Evolutionary conservation across 495 filamentous ascomycete species (phyloP).

Genomic region (Aspergillus cristatus): DNA sequence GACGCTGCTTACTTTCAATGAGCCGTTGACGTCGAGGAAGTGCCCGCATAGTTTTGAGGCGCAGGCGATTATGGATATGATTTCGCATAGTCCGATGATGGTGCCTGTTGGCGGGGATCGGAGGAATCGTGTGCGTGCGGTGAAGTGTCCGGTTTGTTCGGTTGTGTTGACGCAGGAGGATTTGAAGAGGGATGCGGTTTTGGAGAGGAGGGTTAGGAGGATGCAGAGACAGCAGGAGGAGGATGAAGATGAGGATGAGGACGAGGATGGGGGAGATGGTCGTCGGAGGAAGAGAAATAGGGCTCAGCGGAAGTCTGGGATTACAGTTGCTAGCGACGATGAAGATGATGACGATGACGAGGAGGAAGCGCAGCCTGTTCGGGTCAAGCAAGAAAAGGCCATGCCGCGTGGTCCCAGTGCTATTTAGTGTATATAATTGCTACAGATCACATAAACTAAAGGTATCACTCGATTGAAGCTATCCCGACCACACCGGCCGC

Average conservation of each 20-base stretch:
- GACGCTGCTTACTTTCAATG: slow-evolving; percentile 61
- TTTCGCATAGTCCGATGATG: slow-evolving; percentile 28
- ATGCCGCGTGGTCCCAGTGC: slow-evolving; percentile 3
- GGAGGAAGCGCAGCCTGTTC: slow-evolving; percentile 5
- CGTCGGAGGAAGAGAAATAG: slow-evolving; percentile 5
- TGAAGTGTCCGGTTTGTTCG: slow-evolving; percentile 44
- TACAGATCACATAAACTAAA: too few relatives aligned
- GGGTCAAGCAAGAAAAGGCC: slow-evolving; percentile 16
- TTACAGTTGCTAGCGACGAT: slow-evolving; percentile 19
- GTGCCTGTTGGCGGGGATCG: slow-evolving; percentile 12
- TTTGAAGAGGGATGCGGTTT: slow-evolving; percentile 32
- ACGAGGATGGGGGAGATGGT: slow-evolving; percentile 2
- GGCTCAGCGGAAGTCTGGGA: slow-evolving; percentile 11
- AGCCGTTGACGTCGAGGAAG: slow-evolving; percentile 64
- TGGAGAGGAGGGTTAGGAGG: slow-evolving; percentile 33
- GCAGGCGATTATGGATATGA: slow-evolving; percentile 56
- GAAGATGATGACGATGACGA: slow-evolving; percentile 13
- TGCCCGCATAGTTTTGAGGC: slow-evolving; percentile 83
- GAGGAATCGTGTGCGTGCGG: slow-evolving; percentile 14
- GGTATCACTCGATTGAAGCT: too few relatives aligned
- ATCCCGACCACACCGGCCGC: too few relatives aligned
- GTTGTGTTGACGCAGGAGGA: slow-evolving; percentile 29
- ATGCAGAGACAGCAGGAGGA: slow-evolving; percentile 29
- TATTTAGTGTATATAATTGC: neutral
- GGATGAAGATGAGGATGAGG: slow-evolving; percentile 23